These are phyloP conservation scores for Tuctoria greenei DNA, from an alignment of 176 grass and related monocot genomes.

Conservation along the genomic window DNA sequence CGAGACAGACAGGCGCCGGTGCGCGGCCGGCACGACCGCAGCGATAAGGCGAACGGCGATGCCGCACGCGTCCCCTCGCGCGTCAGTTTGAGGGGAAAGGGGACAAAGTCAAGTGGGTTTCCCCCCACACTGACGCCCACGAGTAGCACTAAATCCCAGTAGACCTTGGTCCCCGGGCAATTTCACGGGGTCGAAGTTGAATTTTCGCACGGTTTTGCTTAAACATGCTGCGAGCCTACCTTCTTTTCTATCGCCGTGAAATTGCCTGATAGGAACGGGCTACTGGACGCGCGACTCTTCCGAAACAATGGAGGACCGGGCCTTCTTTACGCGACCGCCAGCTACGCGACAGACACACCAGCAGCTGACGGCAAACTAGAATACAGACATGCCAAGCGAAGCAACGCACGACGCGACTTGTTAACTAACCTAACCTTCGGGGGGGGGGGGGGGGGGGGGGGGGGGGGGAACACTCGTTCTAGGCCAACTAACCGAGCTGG, in stretches of 20 bases:
- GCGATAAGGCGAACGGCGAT: not conserved
- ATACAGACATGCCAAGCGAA: not conserved
- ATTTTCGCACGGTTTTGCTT: not conserved
- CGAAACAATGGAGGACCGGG: not conserved
- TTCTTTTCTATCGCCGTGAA: not conserved
- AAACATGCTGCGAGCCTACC: not conserved
- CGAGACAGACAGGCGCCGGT: not conserved
- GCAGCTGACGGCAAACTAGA: not conserved
- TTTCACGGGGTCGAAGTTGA: not conserved
- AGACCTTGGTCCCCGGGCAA: not conserved
- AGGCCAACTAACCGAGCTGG: not conserved
- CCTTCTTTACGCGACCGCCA: not conserved
- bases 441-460: no score
- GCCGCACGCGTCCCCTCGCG: constrained; percentile 15
- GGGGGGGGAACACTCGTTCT: not conserved
- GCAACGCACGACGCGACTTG: not conserved
- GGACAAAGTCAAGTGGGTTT: not conserved
- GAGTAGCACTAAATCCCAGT: not conserved
- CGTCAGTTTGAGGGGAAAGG: not conserved
- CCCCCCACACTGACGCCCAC: not conserved
- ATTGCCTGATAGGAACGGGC: no score
- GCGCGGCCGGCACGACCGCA: constrained; percentile 1
- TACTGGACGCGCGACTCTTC: not conserved
- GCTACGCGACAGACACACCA: not conserved
- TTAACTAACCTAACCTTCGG: not conserved